These are phyloP conservation scores for Fusarium falciforme DNA, from an alignment of 2,329 filamentous ascomycete genomes.

Conservation along the genomic window DNA sequence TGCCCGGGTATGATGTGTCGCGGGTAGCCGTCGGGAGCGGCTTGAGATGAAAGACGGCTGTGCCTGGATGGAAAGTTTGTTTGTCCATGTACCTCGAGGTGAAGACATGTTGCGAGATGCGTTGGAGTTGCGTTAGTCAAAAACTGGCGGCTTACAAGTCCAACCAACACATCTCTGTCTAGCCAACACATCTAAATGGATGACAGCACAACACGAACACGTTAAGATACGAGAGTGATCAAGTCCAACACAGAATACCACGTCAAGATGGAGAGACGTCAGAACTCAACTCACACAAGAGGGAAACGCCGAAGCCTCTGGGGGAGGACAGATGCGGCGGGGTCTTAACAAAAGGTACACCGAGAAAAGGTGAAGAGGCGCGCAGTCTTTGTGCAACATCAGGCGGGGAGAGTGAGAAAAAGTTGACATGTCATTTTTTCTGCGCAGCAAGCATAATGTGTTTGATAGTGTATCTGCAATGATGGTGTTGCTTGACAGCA, in stretches of 20 bases:
- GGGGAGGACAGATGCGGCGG: constrained; percentile 14
- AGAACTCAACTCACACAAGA: constrained; percentile 2
- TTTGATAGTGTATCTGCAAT: constrained; percentile 1
- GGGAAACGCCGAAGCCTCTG: neutral
- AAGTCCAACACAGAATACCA: neutral
- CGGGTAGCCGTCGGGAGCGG: neutral
- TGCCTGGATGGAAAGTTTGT: neutral
- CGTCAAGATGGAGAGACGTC: neutral
- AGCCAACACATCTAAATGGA: neutral
- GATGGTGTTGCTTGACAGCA: constrained; percentile 1
- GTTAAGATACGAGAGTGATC: neutral
- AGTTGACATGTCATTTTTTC: constrained; percentile 9
- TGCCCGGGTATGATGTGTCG: neutral
- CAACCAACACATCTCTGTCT: neutral
- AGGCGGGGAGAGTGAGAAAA: neutral
- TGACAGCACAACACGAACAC: neutral
- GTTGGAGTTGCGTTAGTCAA: neutral
- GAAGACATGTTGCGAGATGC: neutral
- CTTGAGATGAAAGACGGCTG: neutral
- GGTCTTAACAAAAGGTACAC: neutral
- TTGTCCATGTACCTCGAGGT: neutral
- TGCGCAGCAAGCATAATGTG: neutral
- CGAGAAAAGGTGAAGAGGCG: neutral
- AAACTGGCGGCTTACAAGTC: neutral
- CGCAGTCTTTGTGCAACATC: constrained; percentile 1